Evolutionary conservation across 345 rosid genomes (phyloP), one percentile per base, ranked within the genome.

Genomic region (Eucalyptus marginata): DNA sequence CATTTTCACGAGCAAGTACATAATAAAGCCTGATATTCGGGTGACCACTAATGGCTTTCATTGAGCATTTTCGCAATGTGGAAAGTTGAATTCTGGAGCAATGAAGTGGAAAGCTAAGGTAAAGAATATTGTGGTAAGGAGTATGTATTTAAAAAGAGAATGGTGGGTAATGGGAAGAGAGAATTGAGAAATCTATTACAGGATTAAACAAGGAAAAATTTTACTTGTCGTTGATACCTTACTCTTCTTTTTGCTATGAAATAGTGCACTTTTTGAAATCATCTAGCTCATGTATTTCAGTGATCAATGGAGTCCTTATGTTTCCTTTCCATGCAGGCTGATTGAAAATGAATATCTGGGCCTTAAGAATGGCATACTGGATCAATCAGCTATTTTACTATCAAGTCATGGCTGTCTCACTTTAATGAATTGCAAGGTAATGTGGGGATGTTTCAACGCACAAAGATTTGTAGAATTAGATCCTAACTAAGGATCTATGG

Each of bases 261-360:
- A 22, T 11, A 76, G 47, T 76, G 47, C 29, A 76, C 47, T 40
- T 20, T 20, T 76, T 40, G 46, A 20, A 40, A 76, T 76, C 47
- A 40, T 76, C 84, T 40, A 36, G 84, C 15, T 24, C 9, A 20
- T 40, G 15, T 40, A 76, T 36, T 36, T 76, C 15, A 43, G 27
- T 3, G 47, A 76, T 44, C 52, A 86, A 51, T 86, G 62, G 87
- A 86, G 56, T 27, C 12, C 87, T 31, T 36, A 29, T 52, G 79
- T 54, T 51, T 49, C 79, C 64, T 92, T 90, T 86, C 86, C 89
- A 58, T 91, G 92, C 91, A 98, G 99, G 93, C 88, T 96, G 86
- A 97, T 98, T 92, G 99, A 98, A 93, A 98, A 98, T 90, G 97
- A 92, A 89, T 98, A 96, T 93, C 91, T 98, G 92, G 98, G 98